phyloP scores from a whole-genome alignment of 208 protist species.

The Leishmania major region DNA sequence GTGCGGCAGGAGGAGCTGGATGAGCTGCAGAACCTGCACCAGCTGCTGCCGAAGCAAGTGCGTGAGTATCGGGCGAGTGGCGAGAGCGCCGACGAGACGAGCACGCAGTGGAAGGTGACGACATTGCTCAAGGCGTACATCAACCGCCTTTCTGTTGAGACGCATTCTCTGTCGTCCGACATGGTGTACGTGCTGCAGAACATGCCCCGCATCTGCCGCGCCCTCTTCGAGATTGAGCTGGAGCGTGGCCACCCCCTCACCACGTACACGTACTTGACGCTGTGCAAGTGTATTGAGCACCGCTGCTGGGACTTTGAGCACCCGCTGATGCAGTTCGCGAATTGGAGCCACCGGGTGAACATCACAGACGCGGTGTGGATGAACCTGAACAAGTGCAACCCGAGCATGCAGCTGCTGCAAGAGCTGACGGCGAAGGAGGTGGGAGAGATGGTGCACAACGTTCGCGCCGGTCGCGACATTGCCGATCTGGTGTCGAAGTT shows the following conservation, averaged over 20 bases:
- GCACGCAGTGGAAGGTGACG: slow-evolving; percentile 95
- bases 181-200: slow-evolving; percentile 97
- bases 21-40: slow-evolving; percentile 92
- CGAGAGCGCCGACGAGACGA: slow-evolving; percentile 87
- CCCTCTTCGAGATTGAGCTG: slow-evolving; percentile 97
- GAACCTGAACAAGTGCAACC: slow-evolving; percentile 74
- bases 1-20: slow-evolving; percentile 96
- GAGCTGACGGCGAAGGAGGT: slow-evolving; percentile 84
- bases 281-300: slow-evolving; percentile 95
- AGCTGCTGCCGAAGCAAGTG: slow-evolving; percentile 58
- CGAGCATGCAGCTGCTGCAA: slow-evolving; percentile 79
- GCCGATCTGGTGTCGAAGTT: slow-evolving; percentile 86
- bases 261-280: slow-evolving; percentile 86
- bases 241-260: slow-evolving; percentile 91
- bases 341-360: slow-evolving; percentile 58
- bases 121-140: slow-evolving; percentile 98
- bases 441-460: slow-evolving; percentile 87
- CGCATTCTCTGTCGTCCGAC: slow-evolving; percentile 94
- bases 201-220: slow-evolving; percentile 94
- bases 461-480: slow-evolving; percentile 83
- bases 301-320: slow-evolving; percentile 95
- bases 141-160: slow-evolving; percentile 83
- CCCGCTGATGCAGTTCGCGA: slow-evolving; percentile 87
- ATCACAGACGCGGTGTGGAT: slow-evolving; percentile 78
- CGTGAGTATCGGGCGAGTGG: slow-evolving; percentile 69